Conservation (phyloP, 352 stramenopile species). For the Phytophthora cryptogea region DNA sequence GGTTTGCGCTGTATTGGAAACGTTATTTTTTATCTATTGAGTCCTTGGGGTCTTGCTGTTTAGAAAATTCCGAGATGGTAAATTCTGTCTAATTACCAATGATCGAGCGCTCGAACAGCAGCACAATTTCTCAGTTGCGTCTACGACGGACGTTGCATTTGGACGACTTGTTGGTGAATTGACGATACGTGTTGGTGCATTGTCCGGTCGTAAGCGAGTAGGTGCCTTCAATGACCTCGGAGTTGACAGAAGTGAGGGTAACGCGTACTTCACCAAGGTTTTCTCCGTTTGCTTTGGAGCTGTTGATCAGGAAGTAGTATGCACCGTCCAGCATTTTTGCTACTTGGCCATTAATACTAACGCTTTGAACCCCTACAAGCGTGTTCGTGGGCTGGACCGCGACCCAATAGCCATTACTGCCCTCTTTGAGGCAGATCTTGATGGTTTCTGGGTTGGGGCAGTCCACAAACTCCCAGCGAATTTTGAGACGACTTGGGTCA, state of each 20-base stretch:
- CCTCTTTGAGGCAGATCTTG: slow-evolving; percentile 46
- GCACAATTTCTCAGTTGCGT: slow-evolving; percentile 5
- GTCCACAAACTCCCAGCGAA: slow-evolving; percentile 49
- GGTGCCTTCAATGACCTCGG: slow-evolving; percentile 34
- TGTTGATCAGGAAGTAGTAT: slow-evolving; percentile 47
- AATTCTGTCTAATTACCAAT: background rate
- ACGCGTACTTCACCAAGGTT: slow-evolving; percentile 31
- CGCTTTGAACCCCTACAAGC: slow-evolving; percentile 35
- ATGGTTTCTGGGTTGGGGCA: slow-evolving; percentile 36
- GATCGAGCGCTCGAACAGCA: background rate
- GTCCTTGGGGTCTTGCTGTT: background rate
- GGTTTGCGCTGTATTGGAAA: slow-evolving; percentile 9
- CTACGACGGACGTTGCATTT: slow-evolving; percentile 18
- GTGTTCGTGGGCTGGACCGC: slow-evolving; percentile 48
- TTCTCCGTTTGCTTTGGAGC: slow-evolving; percentile 4
- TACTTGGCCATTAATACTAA: slow-evolving; percentile 39
- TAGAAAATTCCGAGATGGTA: background rate
- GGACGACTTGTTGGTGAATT: slow-evolving; percentile 27
- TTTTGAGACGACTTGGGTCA: slow-evolving; percentile 31
- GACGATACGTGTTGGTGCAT: slow-evolving; percentile 36
- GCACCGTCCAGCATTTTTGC: slow-evolving; percentile 32
- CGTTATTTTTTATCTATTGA: slow-evolving; percentile 5
- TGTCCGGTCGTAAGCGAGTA: slow-evolving; percentile 31
- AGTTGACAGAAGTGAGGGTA: slow-evolving; percentile 35
- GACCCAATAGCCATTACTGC: slow-evolving; percentile 42